Evolutionary conservation across 2,329 filamentous ascomycete genomes (phyloP).

Genomic region (Graphium sp.): DNA sequence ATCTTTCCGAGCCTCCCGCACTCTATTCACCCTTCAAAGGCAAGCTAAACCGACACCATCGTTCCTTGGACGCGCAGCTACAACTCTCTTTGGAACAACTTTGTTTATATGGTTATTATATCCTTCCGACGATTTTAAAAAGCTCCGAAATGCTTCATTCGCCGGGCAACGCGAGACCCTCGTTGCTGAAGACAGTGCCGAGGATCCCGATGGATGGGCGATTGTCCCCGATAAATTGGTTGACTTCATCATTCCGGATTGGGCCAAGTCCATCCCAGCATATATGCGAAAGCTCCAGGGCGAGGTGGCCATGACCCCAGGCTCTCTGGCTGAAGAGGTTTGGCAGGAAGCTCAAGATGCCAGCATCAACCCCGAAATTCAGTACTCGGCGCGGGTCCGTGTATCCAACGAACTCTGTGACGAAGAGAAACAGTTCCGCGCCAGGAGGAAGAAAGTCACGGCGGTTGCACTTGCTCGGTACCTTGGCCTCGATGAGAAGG

Average conservation of each 20-base stretch:
- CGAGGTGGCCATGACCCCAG: constrained; percentile 74
- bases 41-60: too few relatives aligned
- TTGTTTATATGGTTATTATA: constrained; percentile 25
- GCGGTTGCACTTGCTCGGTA: constrained; percentile 66
- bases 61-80: too few relatives aligned
- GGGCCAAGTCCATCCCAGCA: constrained; percentile 60
- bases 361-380: constrained; percentile 70
- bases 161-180: constrained; percentile 2
- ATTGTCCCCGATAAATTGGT: constrained; percentile 41
- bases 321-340: constrained; percentile 80
- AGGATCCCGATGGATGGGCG: constrained; percentile 29
- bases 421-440: constrained; percentile 64
- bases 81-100: constrained; percentile 7
- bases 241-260: constrained; percentile 62
- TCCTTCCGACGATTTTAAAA: constrained; percentile 22
- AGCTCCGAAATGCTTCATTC: constrained; percentile 16
- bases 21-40: too few relatives aligned
- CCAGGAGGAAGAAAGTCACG: constrained; percentile 50
- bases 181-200: not conserved
- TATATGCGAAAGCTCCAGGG: constrained; percentile 71
- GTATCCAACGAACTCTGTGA: constrained; percentile 67
- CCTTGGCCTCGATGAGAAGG: constrained; percentile 56
- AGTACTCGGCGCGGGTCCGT: constrained; percentile 64
- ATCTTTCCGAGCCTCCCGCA: too few relatives aligned
- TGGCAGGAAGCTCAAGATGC: constrained; percentile 85